Base-by-base conservation (phyloP, 345 rosid genomes). In the Citrus mangshanensis region DNA sequence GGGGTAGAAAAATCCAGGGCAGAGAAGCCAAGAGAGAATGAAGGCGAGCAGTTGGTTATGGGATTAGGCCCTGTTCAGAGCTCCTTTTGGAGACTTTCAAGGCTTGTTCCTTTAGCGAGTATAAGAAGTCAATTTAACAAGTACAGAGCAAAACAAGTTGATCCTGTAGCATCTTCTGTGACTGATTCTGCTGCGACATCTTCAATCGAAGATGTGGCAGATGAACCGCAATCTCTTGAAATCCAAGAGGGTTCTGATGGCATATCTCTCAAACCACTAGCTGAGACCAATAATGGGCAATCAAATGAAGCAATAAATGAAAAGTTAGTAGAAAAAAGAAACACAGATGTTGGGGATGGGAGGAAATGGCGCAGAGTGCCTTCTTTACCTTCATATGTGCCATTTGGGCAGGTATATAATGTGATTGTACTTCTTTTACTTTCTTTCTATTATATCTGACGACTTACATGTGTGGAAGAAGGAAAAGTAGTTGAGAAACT, bases 191-290 rank as follows among this genome's bases (percentile, higher is more conserved):
- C 68, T 35, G 66, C 66, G 78, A 70, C 80, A 35, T 77, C 92
- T 86, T 82, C 90, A 56, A 78, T 85, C 22, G 93, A 89, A 65
- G 94, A 91, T 85, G 93, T 81, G 60, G 85, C 85, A 81, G 85
- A 84, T 79, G 97, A 82, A 85, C 93, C 97, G 37, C 92, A 88
- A 77, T 92, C 92, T 83, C 96, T 95, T 84, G 98, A 95, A 84
- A 95, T 95, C 80, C 96, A 92, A 80, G 99, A 95, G 86, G 97
- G 96, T 81, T 89, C 89, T 72, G 96, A 95, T 89, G 97, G 98
- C 64, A 87, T 95, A 79, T 93, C 98, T 82, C 94, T 95, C 70
- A 93, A 90, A 85, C 97, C 97, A 68, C 70, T 95, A 79, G 76
- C 92, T 80, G 84, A 88, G 56, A 60, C 77, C 54, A 85, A 78